Evolutionary conservation across 208 protist genomes (phyloP).

Genomic region (Endotrypanum monterogeii): DNA sequence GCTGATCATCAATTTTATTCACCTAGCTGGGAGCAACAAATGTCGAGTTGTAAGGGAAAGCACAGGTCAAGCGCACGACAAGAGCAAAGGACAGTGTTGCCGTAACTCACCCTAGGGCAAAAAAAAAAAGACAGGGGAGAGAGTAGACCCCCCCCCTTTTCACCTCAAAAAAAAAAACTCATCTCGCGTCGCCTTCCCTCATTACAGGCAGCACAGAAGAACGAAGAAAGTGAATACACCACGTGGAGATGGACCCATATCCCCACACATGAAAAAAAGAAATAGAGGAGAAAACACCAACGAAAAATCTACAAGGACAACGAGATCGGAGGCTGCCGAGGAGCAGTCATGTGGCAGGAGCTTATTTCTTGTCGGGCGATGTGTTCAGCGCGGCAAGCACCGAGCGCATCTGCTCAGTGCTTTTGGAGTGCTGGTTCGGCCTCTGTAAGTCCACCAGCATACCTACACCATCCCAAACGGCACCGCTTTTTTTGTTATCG

Average conservation of each 20-base stretch:
- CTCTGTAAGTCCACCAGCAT: constrained; percentile 77
- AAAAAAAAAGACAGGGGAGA: not conserved
- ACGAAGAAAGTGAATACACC: no score
- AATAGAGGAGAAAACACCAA: not conserved
- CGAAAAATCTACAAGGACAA: not conserved
- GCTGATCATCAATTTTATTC: not conserved
- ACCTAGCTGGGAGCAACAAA: not conserved
- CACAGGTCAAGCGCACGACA: not conserved
- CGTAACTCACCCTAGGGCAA: not conserved
- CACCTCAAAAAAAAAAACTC: not conserved
- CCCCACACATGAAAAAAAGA: not conserved
- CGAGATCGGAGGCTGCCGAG: not conserved
- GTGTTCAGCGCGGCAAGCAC: constrained; percentile 55
- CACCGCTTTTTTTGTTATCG: constrained; percentile 57
- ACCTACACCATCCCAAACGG: constrained; percentile 74
- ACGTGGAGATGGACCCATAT: no score
- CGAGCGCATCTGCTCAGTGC: constrained; percentile 80
- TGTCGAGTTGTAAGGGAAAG: not conserved
- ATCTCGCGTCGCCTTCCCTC: not conserved
- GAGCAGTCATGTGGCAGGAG: not conserved
- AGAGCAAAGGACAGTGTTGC: not conserved
- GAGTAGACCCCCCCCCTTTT: not conserved
- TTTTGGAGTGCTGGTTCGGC: constrained; percentile 80
- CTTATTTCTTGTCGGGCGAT: constrained; percentile 18
- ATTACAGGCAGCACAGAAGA: not conserved